A percentile compares a stretch with the other conserved stretches of the same genome.
These are phyloP conservation scores for Cladophialophora psammophila DNA, from an alignment of 2,329 filamentous ascomycete species.

Conservation along the genomic window DNA sequence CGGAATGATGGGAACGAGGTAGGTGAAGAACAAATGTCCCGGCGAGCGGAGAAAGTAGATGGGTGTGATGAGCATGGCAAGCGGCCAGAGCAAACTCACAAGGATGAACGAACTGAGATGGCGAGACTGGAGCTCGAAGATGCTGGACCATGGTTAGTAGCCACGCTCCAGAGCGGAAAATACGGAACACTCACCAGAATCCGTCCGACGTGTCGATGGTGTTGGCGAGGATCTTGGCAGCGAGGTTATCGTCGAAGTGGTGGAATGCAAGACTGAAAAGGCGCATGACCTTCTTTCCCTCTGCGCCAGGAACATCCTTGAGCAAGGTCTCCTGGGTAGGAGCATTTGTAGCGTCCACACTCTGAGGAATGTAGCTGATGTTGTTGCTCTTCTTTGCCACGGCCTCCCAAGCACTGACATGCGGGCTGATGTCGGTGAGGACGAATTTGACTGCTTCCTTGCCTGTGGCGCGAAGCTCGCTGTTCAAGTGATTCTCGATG, in stretches of 20 bases:
- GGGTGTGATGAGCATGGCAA: conserved; percentile 44
- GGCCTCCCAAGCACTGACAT: conserved; percentile 65
- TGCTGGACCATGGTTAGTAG: conserved; percentile 44
- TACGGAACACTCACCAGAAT: conserved; percentile 42
- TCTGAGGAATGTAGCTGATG: conserved; percentile 65
- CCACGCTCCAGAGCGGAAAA: conserved; percentile 33
- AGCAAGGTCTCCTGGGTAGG: conserved; percentile 56
- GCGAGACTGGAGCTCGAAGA: conserved; percentile 78
- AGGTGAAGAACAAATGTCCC: conserved; percentile 69
- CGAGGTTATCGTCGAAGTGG: conserved; percentile 73
- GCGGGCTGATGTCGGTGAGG: conserved; percentile 71
- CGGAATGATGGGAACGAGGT: conserved; percentile 70
- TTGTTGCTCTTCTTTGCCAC: conserved; percentile 62
- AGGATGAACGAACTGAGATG: conserved; percentile 62
- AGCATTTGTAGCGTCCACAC: conserved; percentile 71
- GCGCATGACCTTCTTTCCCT: conserved; percentile 66
- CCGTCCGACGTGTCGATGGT: conserved; percentile 62
- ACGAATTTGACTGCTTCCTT: conserved; percentile 61
- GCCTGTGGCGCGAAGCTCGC: conserved; percentile 39
- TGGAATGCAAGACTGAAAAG: conserved; percentile 79
- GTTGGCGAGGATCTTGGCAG: conserved; percentile 67
- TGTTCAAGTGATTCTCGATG: conserved; percentile 68
- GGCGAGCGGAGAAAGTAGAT: conserved; percentile 57
- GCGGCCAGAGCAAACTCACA: conserved; percentile 56
- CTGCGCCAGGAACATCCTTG: conserved; percentile 40